phyloP scores from a whole-genome alignment of 306 rosid genomes.

The Vigna nakashimae region DNA sequence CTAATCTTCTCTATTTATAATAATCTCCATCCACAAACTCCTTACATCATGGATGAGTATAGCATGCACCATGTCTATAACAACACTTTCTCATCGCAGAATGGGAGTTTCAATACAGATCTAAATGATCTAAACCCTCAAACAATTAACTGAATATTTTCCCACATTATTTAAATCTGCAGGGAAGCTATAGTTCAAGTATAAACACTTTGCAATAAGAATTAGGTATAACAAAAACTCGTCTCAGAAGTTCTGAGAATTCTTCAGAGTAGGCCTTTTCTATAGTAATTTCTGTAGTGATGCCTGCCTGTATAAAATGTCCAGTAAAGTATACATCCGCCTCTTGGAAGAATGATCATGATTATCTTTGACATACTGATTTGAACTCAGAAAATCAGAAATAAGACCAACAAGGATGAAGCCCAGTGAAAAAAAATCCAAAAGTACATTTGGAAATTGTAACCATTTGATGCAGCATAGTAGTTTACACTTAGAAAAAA shows the following conservation, averaged over 20 bases:
- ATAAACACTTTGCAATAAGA: slow-evolving; percentile 30
- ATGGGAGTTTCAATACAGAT: not conserved
- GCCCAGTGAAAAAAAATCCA: not conserved
- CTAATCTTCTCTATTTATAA: too few species aligned
- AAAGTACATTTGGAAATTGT: slow-evolving; percentile 4
- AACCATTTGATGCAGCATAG: slow-evolving; percentile 21
- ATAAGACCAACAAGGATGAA: slow-evolving; percentile 20
- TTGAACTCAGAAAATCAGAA: slow-evolving; percentile 27
- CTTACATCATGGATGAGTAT: not conserved
- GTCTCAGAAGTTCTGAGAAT: not conserved
- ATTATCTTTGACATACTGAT: slow-evolving; percentile 19
- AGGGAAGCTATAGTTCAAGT: slow-evolving; percentile 4
- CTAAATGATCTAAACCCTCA: not conserved
- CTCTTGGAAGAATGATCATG: not conserved
- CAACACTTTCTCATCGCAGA: slow-evolving; percentile 21
- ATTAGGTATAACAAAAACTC: not conserved
- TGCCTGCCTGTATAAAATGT: slow-evolving; percentile 7
- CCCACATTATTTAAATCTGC: slow-evolving; percentile 6
- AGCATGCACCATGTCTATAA: slow-evolving; percentile 17
- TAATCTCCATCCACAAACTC: not conserved
- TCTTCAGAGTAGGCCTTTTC: not conserved
- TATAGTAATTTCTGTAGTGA: slow-evolving; percentile 8
- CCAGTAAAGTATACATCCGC: slow-evolving; percentile 12
- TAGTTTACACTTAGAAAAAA: not conserved
- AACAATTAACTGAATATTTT: slow-evolving; percentile 11